Evolutionary conservation across 2,329 filamentous ascomycete genomes (phyloP), one percentile per base, ranked within the genome.

Genomic region (Fusarium mangiferae): DNA sequence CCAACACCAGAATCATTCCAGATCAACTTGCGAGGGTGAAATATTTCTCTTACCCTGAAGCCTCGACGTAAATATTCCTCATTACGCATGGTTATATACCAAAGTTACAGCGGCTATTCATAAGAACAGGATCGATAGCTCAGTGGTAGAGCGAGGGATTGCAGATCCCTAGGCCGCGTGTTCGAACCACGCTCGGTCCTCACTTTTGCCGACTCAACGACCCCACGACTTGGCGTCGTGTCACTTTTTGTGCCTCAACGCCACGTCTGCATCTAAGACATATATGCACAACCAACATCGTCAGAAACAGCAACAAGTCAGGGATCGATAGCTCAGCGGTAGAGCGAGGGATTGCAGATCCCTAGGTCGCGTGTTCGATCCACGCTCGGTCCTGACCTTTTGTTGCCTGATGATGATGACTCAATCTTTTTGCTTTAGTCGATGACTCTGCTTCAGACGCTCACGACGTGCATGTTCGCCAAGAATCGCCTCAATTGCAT

Each of bases 261-360:
- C 58, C 66, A 62, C 54, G 28, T 26, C 42, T 20, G 20, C 42
- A 9, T 38, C 26, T 28, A 44, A 52, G 39, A 59, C 20, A 62
- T 60, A 56, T 48, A 59, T 51, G n/a, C 33, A 36, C 5, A 44
- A 42, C 33, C 17, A 45, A 5, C 17, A 28, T n/a, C 22, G 5
- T 13, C 15, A 3, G 8, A 42, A 15, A 11, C 44, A 54, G 3
- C 18, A 45, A 24, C 10, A 30, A 41, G 4, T 11, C 18, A 28
- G 55, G 70, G 70, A 70, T 73, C 70, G 70, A 73, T 73, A 73
- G 71, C 71, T 73, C 71, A 74, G 71, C 30, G 71, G 71, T 74
- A 74, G 71, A 74, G 71, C 71, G 71, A 64, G 71, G 49, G 71
- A 74, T 74, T 74, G 71, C 71, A 74, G 71, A 74, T 74, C 71